Conservation (phyloP, 2,329 filamentous ascomycete genomes). For the Diaporthe capsici region DNA sequence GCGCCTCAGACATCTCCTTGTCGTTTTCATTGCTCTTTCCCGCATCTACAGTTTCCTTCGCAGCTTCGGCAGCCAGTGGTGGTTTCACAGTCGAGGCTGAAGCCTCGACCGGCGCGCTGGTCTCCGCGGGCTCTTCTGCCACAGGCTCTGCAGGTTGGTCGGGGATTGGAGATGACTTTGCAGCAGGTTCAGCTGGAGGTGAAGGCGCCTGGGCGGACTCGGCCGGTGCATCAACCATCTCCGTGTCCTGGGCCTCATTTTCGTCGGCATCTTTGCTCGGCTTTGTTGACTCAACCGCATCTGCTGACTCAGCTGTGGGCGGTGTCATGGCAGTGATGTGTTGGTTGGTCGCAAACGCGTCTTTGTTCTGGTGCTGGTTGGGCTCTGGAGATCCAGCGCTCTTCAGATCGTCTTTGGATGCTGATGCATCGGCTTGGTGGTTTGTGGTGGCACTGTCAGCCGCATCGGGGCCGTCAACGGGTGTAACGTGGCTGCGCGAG, state of each 20-base stretch:
- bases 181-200: constrained; percentile 34
- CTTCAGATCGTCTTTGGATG: constrained; percentile 32
- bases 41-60: constrained; percentile 13
- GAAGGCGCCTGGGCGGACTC: constrained; percentile 42
- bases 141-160: constrained; percentile 5
- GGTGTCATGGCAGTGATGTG: constrained; percentile 40
- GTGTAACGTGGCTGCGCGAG: constrained; percentile 43
- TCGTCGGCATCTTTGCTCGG: constrained; percentile 30
- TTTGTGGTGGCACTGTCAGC: constrained; percentile 29
- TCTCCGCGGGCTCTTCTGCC: constrained; percentile 16
- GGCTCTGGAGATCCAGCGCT: constrained; percentile 35
- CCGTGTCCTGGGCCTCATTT: constrained; percentile 39
- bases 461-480: constrained; percentile 35
- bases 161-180: constrained; percentile 9
- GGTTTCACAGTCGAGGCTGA: constrained; percentile 4
- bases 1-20: constrained; percentile 11
- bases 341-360: constrained; percentile 49
- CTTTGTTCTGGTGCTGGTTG: constrained; percentile 42
- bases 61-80: not conserved
- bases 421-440: constrained; percentile 14
- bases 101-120: constrained; percentile 4
- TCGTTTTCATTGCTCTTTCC: not conserved
- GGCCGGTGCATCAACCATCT: constrained; percentile 50
- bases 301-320: constrained; percentile 35
- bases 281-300: constrained; percentile 29